Evolutionary conservation across 2,329 filamentous ascomycete species (phyloP).

Genomic region (Venturia effusa): DNA sequence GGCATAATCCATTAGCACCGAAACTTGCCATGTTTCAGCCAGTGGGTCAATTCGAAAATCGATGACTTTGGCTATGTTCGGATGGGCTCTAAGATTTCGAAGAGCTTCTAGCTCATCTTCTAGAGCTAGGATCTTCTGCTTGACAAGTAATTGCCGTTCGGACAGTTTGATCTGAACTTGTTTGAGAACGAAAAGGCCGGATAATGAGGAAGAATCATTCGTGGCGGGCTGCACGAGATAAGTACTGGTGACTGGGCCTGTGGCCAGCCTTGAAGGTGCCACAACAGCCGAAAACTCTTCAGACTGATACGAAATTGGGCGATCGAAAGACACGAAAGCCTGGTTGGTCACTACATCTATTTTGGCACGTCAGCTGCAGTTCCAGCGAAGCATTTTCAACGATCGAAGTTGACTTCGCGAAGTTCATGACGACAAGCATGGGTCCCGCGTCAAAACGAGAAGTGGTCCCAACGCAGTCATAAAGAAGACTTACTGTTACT

Average conservation of each 20-base stretch:
- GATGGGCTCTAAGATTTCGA: constrained; percentile 60
- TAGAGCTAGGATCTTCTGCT: constrained; percentile 64
- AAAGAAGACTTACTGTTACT: constrained; percentile 21
- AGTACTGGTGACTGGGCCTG: constrained; percentile 1
- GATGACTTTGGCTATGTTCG: constrained; percentile 64
- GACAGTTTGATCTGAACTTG: not conserved
- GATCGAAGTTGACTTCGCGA: not conserved
- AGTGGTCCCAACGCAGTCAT: constrained; percentile 21
- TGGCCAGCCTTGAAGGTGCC: constrained; percentile 32
- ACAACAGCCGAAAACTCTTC: constrained; percentile 41
- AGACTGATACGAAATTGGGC: constrained; percentile 50
- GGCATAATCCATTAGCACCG: constrained; percentile 63
- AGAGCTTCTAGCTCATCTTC: constrained; percentile 67
- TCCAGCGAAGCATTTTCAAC: not conserved
- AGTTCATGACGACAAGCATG: not conserved
- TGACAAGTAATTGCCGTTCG: constrained; percentile 56
- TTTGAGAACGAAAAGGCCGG: constrained; percentile 10
- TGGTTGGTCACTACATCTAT: not conserved
- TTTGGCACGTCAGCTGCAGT: not conserved
- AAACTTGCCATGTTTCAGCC: constrained; percentile 59
- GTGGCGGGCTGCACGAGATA: not conserved
- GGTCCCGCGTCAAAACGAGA: not conserved
- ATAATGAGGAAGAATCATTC: not conserved
- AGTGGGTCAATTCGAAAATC: constrained; percentile 60
- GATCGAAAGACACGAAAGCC: constrained; percentile 49